phyloP scores from a whole-genome alignment of 2,329 filamentous ascomycete species.

The Colletotrichum siamense region DNA sequence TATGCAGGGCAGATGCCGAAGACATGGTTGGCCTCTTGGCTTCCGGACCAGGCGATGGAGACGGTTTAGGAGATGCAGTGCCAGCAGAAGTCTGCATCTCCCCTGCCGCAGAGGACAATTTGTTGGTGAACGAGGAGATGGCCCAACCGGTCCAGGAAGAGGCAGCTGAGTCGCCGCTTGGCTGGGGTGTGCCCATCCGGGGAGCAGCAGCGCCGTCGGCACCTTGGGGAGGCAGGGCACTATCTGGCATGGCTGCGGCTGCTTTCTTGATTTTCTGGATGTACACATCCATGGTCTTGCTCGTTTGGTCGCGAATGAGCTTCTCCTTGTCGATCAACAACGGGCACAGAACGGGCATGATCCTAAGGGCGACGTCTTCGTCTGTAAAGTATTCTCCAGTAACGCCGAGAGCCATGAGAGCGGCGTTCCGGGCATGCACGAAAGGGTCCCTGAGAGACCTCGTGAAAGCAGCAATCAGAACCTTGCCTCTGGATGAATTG shows the following conservation, averaged over 20 bases:
- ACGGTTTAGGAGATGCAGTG: slow-evolving; percentile 45
- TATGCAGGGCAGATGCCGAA: slow-evolving; percentile 64
- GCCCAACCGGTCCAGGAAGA: slow-evolving; percentile 94
- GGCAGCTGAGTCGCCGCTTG: slow-evolving; percentile 55
- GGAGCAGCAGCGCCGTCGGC: slow-evolving; percentile 60
- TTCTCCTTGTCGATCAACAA: slow-evolving; percentile 94
- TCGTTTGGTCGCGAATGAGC: slow-evolving; percentile 88
- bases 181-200: slow-evolving; percentile 80
- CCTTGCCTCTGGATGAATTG: slow-evolving; percentile 79
- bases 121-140: slow-evolving; percentile 98
- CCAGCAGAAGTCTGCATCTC: slow-evolving; percentile 75
- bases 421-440: slow-evolving; percentile 89
- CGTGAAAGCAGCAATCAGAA: slow-evolving; percentile 90
- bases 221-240: slow-evolving; percentile 70
- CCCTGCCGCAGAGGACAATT: slow-evolving; percentile 81
- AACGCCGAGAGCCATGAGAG: slow-evolving; percentile 83
- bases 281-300: slow-evolving; percentile 88
- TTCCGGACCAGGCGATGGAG: slow-evolving; percentile 44
- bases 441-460: slow-evolving; percentile 92
- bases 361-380: slow-evolving; percentile 84
- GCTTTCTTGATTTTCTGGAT: slow-evolving; percentile 83
- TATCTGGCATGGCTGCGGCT: slow-evolving; percentile 79
- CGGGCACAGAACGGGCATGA: slow-evolving; percentile 85
- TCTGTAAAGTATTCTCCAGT: slow-evolving; percentile 87
- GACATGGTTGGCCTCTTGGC: slow-evolving; percentile 44